Evolutionary conservation across 345 rosid genomes (phyloP).

Genomic region (Brassica nigra): DNA sequence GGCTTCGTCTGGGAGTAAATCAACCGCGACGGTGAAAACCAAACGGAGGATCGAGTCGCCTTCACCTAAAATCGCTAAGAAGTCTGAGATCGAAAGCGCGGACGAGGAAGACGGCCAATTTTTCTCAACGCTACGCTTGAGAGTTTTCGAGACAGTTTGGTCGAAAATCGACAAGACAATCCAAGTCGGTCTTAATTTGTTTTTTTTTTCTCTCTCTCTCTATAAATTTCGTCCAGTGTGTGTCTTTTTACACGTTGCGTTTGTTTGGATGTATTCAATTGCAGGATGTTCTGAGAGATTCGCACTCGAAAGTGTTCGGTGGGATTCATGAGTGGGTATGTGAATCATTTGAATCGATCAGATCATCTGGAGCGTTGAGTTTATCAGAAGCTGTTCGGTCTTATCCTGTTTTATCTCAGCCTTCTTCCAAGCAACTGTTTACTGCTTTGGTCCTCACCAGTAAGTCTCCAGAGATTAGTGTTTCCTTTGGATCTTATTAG

Average conservation of each 20-base stretch:
- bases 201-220: neutral
- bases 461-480: slow-evolving; percentile 47
- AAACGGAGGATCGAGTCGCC: slow-evolving; percentile 61
- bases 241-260: neutral
- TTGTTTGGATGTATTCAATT: slow-evolving; percentile 10
- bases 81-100: slow-evolving; percentile 31
- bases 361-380: slow-evolving; percentile 46
- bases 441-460: slow-evolving; percentile 83
- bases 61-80: slow-evolving; percentile 39
- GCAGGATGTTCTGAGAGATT: slow-evolving; percentile 74
- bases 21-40: slow-evolving; percentile 42
- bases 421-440: slow-evolving; percentile 62
- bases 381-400: slow-evolving; percentile 59
- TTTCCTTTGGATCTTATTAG: neutral
- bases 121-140: slow-evolving; percentile 43
- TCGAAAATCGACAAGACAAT: slow-evolving; percentile 59
- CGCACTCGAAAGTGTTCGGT: slow-evolving; percentile 50
- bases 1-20: slow-evolving; percentile 48
- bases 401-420: slow-evolving; percentile 60
- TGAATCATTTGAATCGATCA: slow-evolving; percentile 57
- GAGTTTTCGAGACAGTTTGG: slow-evolving; percentile 72
- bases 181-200: slow-evolving; percentile 44
- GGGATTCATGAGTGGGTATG: slow-evolving; percentile 72
- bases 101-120: slow-evolving; percentile 35
- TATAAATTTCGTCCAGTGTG: neutral